Base-by-base conservation (phyloP, 2,329 filamentous ascomycete genomes). In the Fusarium tanahbumbuense region DNA sequence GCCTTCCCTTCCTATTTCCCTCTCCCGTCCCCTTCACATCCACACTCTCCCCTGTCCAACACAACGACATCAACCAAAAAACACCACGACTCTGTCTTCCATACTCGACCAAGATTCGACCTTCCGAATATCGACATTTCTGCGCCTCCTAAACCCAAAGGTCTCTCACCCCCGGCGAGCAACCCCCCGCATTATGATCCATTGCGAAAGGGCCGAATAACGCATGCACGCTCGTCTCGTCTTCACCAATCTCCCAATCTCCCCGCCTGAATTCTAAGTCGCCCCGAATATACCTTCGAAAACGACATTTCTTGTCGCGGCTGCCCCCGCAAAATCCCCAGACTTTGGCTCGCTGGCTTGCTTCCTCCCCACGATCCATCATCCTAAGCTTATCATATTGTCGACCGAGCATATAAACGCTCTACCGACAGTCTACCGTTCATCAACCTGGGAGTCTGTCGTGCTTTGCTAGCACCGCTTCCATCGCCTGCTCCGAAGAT, bases 151-250 rank as follows among this genome's bases (percentile, higher is more conserved):
- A 50, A 47, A 49, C 62, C 59, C 60, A 47, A 57, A 55, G 60
- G 60, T 56, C 6, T 15, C 28, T 30, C 59, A 69, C 60, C 60
- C 64, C 54, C 60, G 60, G 18, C 62, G 44, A 72, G 32, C 37
- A 64, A 62, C 66, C 41, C 76, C 76, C 76, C 77, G 76, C 77
- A 74, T 75, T 74, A 72, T 74, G 76, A 72, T 76, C 67, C 75
- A 75, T 75, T 71, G 72, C 70, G 70, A 78, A 79, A 79, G 78
- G 78, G 76, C 78, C 78, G 78, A 79, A 79, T 79, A 78, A 75
- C 74, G 73, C 72, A 77, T 78, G 77, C 76, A 76, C 52, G 49
- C 49, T 53, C 49, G 34, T 53, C 72, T 64, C 60, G 49, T 64
- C 50, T 72, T 62, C 72, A 70, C 64, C 55, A 58, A 68, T 61